Conservation (phyloP, 2,329 filamentous ascomycete species). For the Microthyrium microscopicum region DNA sequence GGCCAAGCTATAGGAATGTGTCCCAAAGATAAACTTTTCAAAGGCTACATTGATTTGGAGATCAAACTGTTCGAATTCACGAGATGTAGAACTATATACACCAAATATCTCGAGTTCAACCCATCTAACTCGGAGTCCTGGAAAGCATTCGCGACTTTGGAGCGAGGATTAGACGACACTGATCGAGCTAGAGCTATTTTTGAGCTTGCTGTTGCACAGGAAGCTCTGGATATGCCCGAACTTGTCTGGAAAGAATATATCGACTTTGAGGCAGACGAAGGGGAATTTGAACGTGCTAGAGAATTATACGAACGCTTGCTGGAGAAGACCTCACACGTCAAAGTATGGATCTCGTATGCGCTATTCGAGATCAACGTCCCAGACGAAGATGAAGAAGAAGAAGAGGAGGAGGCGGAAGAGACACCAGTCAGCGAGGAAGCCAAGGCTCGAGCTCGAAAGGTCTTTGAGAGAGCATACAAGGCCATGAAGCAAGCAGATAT, state of each 20-base stretch:
- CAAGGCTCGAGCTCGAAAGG: constrained; percentile 60
- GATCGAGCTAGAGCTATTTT: constrained; percentile 82
- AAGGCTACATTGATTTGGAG: constrained; percentile 84
- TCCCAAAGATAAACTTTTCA: constrained; percentile 90
- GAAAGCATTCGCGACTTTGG: constrained; percentile 91
- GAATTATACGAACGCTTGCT: constrained; percentile 78
- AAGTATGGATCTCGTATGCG: constrained; percentile 98
- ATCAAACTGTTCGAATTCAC: constrained; percentile 87
- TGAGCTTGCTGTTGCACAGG: constrained; percentile 72
- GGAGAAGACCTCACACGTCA: constrained; percentile 93
- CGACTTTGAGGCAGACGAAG: constrained; percentile 93
- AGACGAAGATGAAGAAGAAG: constrained; percentile 45
- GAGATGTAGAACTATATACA: constrained; percentile 77
- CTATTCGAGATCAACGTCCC: constrained; percentile 94
- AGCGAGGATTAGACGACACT: constrained; percentile 77
- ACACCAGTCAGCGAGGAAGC: constrained; percentile 62
- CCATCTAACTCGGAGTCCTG: constrained; percentile 79
- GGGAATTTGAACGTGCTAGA: constrained; percentile 71
- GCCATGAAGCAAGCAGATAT: constrained; percentile 78
- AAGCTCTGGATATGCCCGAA: constrained; percentile 88
- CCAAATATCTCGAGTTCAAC: constrained; percentile 90
- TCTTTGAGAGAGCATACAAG: constrained; percentile 76
- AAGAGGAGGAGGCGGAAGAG: constrained; percentile 38
- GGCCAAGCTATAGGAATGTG: constrained; percentile 86
- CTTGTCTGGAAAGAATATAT: constrained; percentile 96